A percentile compares a stretch with the other conserved stretches of the same genome.
These are phyloP conservation scores for Exophiala sp. DNA, from an alignment of 2,329 filamentous ascomycete species.

Conservation along the genomic window DNA sequence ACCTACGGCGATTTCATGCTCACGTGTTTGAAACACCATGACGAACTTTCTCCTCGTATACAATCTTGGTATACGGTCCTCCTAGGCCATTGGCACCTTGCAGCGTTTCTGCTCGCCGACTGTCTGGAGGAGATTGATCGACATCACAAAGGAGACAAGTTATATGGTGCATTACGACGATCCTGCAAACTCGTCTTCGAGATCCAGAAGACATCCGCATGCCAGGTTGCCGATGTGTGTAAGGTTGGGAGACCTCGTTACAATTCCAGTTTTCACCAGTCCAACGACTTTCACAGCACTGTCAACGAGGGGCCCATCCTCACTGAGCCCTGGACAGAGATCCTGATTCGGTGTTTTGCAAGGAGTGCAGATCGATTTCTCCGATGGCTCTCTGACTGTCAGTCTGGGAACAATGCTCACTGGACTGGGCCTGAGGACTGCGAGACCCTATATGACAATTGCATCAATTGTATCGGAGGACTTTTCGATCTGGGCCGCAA, in stretches of 20 bases:
- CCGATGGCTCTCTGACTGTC: constrained; percentile 11
- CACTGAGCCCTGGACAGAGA: constrained; percentile 55
- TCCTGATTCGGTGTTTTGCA: constrained; percentile 30
- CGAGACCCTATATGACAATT: constrained; percentile 1
- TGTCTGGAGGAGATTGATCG: constrained; percentile 48
- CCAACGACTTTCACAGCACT: constrained; percentile 45
- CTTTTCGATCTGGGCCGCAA: constrained; percentile 13
- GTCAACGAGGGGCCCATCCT: constrained; percentile 51
- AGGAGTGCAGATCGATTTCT: constrained; percentile 8
- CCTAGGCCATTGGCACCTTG: constrained; percentile 54
- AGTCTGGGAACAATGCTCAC: neutral
- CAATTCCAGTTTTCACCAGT: constrained; percentile 8
- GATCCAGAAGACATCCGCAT: constrained; percentile 10
- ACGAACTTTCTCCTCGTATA: constrained; percentile 47
- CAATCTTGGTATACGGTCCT: constrained; percentile 58
- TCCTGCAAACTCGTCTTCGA: constrained; percentile 13
- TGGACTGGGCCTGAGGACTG: constrained; percentile 1
- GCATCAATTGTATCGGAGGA: constrained; percentile 5
- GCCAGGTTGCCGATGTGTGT: constrained; percentile 12
- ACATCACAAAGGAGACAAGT: constrained; percentile 5
- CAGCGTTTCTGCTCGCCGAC: constrained; percentile 51
- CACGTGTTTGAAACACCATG: constrained; percentile 48
- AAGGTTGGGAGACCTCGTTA: constrained; percentile 3
- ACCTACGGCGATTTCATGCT: constrained; percentile 49
- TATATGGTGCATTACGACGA: constrained; percentile 4